Evolutionary conservation across 2,329 filamentous ascomycete genomes (phyloP), one percentile per base, ranked within the genome.

Genomic region (Colletotrichum sp.): DNA sequence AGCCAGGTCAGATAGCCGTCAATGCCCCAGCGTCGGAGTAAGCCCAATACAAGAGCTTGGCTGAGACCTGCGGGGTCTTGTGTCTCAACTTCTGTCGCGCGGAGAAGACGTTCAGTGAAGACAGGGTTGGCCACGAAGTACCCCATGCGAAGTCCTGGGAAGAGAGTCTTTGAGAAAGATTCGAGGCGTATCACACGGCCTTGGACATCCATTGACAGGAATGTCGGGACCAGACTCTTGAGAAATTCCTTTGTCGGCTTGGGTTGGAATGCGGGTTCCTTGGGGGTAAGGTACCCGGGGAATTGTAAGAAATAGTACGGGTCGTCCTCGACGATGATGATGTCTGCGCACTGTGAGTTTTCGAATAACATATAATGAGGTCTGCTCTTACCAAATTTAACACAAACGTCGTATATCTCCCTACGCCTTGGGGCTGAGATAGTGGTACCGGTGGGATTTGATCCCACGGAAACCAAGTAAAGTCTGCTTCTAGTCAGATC

Each of bases 1-100:
- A 96, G 86, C 94, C 94, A 96, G 82, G 93, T 90, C 8, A 96
- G 83, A 81, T 94, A 96, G n/a, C 94, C 94, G 3, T 87, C 85
- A 79, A 95, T 93, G 15, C 93, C 93, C 94, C 94, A 96, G 77
- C 91, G 89, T 80, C 94, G 92, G 8, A 82, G 73, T 16, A 82
- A 73, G 5, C 71, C 61, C 3, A 82, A 72, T 0, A 77, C 74
- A 27, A 82, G 78, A 2, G 80, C 81, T 82, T 95, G 93, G 1
- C 91, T 89, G 75, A 95, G 89, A 52, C 94, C 94, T 25, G 90
- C 90, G 0, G 94, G 93, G 74, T 92, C 92, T 81, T 95, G 94
- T 2, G 91, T 93, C 29, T 91, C 92, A 29, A 92, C 89, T 70
- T 83, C 80, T 6, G 78, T 81, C 22, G 82, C 81, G 22, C 80